Evolutionary conservation across 2,329 filamentous ascomycete species (phyloP).

Genomic region (Lasiodiplodia citricola): DNA sequence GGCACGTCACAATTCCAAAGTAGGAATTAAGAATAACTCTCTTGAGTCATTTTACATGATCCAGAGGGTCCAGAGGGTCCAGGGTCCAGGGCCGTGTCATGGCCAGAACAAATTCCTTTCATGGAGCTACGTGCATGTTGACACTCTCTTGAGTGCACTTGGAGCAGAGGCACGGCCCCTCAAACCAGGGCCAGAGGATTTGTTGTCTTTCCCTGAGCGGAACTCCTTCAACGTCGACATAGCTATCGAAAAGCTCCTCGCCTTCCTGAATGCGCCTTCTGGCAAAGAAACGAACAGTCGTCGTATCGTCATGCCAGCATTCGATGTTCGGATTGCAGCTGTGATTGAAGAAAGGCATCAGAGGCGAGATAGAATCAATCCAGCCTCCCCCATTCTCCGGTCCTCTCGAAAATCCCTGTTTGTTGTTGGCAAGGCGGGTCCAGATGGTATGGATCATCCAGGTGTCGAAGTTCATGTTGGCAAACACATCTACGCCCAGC

Average conservation of each 20-base stretch:
- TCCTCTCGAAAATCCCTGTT: conserved; percentile 33
- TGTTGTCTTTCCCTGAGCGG: conserved; percentile 22
- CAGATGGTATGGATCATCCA: conserved; percentile 40
- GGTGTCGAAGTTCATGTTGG: conserved; percentile 36
- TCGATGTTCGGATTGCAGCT: conserved; percentile 40
- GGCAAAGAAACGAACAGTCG: conserved; percentile 29
- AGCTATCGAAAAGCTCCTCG: conserved; percentile 32
- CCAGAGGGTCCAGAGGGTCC: too few species aligned
- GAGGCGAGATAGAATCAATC: conserved; percentile 37
- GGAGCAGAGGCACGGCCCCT: conserved; percentile 28
- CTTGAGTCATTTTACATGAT: not conserved
- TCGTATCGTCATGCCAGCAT: conserved; percentile 29
- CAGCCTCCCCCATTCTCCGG: conserved; percentile 32
- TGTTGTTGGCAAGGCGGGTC: conserved; percentile 42
- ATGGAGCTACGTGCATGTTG: not conserved
- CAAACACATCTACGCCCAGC: conserved; percentile 38
- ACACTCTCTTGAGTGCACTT: conserved; percentile 26
- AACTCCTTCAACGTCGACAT: conserved; percentile 27
- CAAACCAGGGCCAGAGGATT: conserved; percentile 32
- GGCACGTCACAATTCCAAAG: not conserved
- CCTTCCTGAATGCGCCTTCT: conserved; percentile 12
- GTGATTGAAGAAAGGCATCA: conserved; percentile 42
- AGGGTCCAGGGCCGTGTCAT: not conserved
- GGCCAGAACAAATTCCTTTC: not conserved
- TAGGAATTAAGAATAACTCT: not conserved